A percentile compares a stretch with the other conserved stretches of the same genome.
Conservation (phyloP, 139 green algal genomes). For the Chlamydomonas eustigma region DNA sequence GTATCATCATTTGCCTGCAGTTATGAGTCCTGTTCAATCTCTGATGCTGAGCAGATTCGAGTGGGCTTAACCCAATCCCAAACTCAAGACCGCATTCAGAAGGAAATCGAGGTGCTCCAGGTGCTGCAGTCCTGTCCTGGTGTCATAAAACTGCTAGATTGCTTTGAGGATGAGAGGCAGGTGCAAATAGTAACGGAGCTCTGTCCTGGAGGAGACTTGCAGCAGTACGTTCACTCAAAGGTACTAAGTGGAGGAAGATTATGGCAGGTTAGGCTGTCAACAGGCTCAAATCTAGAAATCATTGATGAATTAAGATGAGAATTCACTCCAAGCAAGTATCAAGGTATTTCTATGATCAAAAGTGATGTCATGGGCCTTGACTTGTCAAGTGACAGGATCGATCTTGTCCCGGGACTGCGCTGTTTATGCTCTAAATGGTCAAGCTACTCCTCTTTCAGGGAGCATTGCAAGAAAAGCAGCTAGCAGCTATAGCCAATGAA, state of each 20-base stretch:
- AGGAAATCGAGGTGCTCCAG: not conserved
- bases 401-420: too few species aligned
- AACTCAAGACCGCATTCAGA: not conserved
- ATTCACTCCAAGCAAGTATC: not conserved
- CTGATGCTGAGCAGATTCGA: not conserved
- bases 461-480: slow-evolving; percentile 16
- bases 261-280: not conserved
- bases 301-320: not conserved
- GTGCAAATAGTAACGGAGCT: slow-evolving; percentile 47
- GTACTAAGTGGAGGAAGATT: too few species aligned
- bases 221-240: slow-evolving; percentile 44
- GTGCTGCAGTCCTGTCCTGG: slow-evolving; percentile 19
- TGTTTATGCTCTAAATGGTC: too few species aligned
- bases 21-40: too few species aligned
- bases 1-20: too few species aligned
- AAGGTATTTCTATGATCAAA: not conserved
- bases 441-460: too few species aligned
- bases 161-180: slow-evolving; percentile 41
- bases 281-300: not conserved
- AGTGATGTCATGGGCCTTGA: too few species aligned
- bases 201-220: slow-evolving; percentile 49
- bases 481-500: slow-evolving; percentile 38
- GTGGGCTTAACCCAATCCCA: not conserved
- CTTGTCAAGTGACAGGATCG: too few species aligned
- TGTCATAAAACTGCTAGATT: slow-evolving; percentile 40